Evolutionary conservation across 2,329 filamentous ascomycete genomes (phyloP), one percentile per base, ranked within the genome.

Genomic region (Penicillium freii): DNA sequence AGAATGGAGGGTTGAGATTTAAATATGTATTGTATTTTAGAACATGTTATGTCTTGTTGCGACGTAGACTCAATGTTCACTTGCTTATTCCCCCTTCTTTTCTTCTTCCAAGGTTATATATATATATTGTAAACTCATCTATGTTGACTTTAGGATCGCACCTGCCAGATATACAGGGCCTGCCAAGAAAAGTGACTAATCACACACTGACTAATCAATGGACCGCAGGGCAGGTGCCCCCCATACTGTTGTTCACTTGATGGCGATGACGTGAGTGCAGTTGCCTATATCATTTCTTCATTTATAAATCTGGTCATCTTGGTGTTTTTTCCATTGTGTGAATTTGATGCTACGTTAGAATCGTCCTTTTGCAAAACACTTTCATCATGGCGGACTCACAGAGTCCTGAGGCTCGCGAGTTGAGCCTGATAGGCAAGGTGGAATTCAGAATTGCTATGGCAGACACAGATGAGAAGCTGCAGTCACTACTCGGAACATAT

Each of bases 391-490:
- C 73, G 62, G 68, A 69, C 57, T 64, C 69, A 56, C 68, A 67
- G 63, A 76, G 68, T 68, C 61, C 68, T 55, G 75, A 77, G 59
- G 74, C 88, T 74, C 85, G 87, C 61, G 92, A 96, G 82, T 81
- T 96, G 64, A 84, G 86, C 63, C 84, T 97, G 60, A 84, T 96
- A 51, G 89, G 90, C 68, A 93, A 90, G 71, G 88, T 96, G 45
- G 92, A 95, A 73, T 85, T 94, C 70, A 85, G 87, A 62, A 94
- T 97, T 68, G 88, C 85, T 29, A 84, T 93, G 51, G 89, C 92
- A 29, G 89, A 91, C 66, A 87, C 91, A 51, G 93, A 97, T 71
- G 81, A 85, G 61, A 95, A 93, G 76, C 84, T 99, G 1, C 86
- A 93, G 71, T 78, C 86, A 25, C 80, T 94, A 17, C 81, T 99